Evolutionary conservation across 306 rosid species (phyloP).

Genomic region (Lupinus albus): DNA sequence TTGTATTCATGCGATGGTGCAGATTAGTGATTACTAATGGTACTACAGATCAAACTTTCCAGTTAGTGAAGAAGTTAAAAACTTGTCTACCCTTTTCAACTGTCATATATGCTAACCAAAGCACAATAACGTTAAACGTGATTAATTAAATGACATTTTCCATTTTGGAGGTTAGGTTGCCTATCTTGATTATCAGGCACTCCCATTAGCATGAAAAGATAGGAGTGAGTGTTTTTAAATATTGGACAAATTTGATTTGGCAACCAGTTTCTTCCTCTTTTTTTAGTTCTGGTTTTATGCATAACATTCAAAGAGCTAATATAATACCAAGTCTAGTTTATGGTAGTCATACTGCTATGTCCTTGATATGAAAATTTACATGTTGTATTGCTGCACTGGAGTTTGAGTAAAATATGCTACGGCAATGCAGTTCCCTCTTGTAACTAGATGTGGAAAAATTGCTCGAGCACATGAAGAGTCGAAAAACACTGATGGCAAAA

Average conservation of each 20-base stretch:
- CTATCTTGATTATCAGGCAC: background rate
- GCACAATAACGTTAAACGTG: background rate
- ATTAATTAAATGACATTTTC: background rate
- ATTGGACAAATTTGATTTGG: slow-evolving; percentile 1
- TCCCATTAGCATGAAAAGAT: background rate
- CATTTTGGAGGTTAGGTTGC: slow-evolving; percentile 9
- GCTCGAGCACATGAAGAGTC: slow-evolving; percentile 61
- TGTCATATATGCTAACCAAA: background rate
- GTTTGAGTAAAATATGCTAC: slow-evolving; percentile 35
- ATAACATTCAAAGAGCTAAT: background rate
- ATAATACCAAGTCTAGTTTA: slow-evolving; percentile 23
- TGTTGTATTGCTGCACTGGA: slow-evolving; percentile 34
- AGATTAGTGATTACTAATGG: slow-evolving; percentile 17
- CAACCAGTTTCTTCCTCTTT: background rate
- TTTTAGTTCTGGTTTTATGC: background rate
- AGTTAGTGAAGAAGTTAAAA: background rate
- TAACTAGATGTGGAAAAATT: slow-evolving; percentile 83
- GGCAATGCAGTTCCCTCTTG: slow-evolving; percentile 86
- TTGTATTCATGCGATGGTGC: background rate
- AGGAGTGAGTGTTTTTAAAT: slow-evolving; percentile 6
- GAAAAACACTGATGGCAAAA: slow-evolving; percentile 43
- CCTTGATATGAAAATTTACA: slow-evolving; percentile 33
- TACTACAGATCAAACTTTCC: background rate
- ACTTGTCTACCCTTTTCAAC: background rate
- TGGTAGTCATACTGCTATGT: slow-evolving; percentile 11